phyloP scores from a whole-genome alignment of 371 early-diverging fungal genomes.

The Apophysomyces elegans region DNA sequence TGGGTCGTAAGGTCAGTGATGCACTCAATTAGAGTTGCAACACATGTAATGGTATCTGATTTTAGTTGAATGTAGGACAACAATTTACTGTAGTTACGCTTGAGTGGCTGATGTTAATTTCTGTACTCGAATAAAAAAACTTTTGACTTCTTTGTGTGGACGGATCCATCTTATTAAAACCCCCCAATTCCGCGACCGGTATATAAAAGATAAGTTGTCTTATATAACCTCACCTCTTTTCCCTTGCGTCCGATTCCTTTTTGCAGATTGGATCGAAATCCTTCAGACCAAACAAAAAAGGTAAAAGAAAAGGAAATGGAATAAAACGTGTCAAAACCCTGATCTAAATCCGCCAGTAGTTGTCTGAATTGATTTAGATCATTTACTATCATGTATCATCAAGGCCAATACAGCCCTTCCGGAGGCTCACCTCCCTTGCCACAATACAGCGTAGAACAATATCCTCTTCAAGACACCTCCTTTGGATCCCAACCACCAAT shows the following conservation, averaged over 20 bases:
- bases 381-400: conserved; percentile 17
- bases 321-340: neutral
- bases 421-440: conserved; percentile 17
- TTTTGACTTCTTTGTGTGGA: conserved; percentile 3
- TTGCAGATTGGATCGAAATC: conserved; percentile 22
- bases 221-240: neutral
- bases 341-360: neutral
- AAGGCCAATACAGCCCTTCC: conserved; percentile 7
- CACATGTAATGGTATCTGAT: neutral
- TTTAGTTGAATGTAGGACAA: conserved; percentile 4
- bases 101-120: conserved; percentile 8
- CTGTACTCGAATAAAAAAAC: conserved; percentile 3
- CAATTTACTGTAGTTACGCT: neutral
- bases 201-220: neutral
- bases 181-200: neutral
- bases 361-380: conserved; percentile 3
- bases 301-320: neutral
- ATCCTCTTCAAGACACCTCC: conserved; percentile 26
- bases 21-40: conserved; percentile 1
- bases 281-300: conserved; percentile 5
- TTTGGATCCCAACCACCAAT: conserved; percentile 21
- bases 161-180: conserved; percentile 6
- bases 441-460: conserved; percentile 23
- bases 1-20: neutral
- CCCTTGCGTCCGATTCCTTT: conserved; percentile 16